Evolutionary conservation across 495 filamentous ascomycete species (phyloP).

Genomic region (Tetracladium setigerum): DNA sequence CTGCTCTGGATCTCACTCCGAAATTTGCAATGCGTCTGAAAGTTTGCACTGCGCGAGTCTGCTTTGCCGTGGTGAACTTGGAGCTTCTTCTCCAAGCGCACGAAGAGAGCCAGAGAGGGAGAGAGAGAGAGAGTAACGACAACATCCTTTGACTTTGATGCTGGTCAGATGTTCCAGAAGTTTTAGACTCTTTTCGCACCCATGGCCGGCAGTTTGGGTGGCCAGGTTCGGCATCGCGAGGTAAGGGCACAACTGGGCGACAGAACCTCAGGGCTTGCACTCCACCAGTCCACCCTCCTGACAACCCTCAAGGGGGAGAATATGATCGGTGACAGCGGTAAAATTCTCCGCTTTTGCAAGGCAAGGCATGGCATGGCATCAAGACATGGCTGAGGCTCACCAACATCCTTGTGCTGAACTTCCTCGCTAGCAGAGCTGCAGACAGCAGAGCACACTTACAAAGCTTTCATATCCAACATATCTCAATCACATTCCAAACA

Average conservation of each 20-base stretch:
- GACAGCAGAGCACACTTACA: too few species aligned
- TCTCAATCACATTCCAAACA: too few species aligned
- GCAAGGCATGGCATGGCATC: constrained; percentile 6
- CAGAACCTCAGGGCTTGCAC: constrained; percentile 9
- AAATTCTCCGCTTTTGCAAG: constrained; percentile 9
- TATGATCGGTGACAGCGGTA: constrained; percentile 10
- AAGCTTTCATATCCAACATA: too few species aligned
- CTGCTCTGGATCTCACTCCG: constrained; percentile 2
- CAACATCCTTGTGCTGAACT: constrained; percentile 12
- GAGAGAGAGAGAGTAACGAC: background rate
- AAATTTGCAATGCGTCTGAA: background rate
- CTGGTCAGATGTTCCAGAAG: constrained; percentile 8
- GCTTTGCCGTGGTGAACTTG: background rate
- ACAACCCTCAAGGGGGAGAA: constrained; percentile 10
- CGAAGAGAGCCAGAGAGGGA: background rate
- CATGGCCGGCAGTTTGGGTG: constrained; percentile 19
- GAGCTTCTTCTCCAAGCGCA: background rate
- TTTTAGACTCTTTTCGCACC: constrained; percentile 8
- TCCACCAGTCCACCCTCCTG: constrained; percentile 12
- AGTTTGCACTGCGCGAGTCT: background rate
- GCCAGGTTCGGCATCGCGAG: constrained; percentile 18
- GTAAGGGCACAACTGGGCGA: constrained; percentile 9
- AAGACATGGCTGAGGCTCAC: background rate
- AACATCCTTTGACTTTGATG: constrained; percentile 7
- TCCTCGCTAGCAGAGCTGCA: too few species aligned